These are phyloP conservation scores for Alternaria brassicae DNA, from an alignment of 2,329 filamentous ascomycete species.

Conservation along the genomic window DNA sequence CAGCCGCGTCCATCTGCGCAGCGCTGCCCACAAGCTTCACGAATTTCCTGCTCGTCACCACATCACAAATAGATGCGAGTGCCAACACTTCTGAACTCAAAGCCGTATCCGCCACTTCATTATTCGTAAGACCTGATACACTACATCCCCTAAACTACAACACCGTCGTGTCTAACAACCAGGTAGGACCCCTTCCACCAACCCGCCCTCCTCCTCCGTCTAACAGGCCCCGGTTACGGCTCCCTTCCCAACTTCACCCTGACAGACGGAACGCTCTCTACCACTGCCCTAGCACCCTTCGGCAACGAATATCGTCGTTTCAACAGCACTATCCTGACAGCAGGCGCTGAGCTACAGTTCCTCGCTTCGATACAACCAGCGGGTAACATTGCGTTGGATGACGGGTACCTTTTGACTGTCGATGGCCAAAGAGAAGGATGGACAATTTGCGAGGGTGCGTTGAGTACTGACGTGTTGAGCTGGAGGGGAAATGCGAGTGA, in stretches of 20 bases:
- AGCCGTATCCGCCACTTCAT: constrained; percentile 48
- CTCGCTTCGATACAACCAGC: constrained; percentile 34
- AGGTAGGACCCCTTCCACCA: constrained; percentile 44
- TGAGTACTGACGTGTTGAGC: constrained; percentile 44
- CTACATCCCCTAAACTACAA: background rate
- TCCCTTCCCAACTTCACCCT: constrained; percentile 52
- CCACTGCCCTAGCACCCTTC: constrained; percentile 36
- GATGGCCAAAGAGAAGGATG: constrained; percentile 47
- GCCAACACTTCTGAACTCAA: constrained; percentile 42
- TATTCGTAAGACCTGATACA: constrained; percentile 38
- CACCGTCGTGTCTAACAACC: background rate
- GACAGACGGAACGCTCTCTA: constrained; percentile 43
- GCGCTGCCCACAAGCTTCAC: constrained; percentile 26
- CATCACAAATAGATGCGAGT: constrained; percentile 34
- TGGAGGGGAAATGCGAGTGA: constrained; percentile 48
- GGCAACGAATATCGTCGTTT: constrained; percentile 35
- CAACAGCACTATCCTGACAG: constrained; percentile 41
- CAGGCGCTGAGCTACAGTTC: constrained; percentile 44
- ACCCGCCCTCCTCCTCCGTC: constrained; percentile 48
- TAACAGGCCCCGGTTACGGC: constrained; percentile 49
- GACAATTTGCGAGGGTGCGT: constrained; percentile 48
- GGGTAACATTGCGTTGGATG: constrained; percentile 46
- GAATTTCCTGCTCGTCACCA: constrained; percentile 53
- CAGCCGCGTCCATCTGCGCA: constrained; percentile 8
- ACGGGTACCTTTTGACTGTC: constrained; percentile 50